These are phyloP conservation scores for Tylopilus balloui DNA, from an alignment of 768 basidiomycete genomes.

Conservation along the genomic window DNA sequence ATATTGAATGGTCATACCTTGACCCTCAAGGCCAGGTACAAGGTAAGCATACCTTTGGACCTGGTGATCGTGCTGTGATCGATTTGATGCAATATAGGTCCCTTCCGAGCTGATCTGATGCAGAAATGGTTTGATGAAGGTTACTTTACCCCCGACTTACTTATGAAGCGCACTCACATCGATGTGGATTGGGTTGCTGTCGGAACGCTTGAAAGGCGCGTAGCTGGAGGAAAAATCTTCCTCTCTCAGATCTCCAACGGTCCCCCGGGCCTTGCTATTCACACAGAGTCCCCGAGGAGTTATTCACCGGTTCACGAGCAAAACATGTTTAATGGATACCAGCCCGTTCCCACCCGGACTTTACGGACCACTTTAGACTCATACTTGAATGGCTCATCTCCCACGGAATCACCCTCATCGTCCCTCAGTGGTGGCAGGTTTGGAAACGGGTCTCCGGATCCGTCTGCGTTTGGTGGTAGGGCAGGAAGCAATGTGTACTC, in stretches of 20 bases:
- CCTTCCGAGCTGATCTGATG: conserved; percentile 86
- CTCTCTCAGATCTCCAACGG: conserved; percentile 44
- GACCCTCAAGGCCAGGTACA: conserved; percentile 91
- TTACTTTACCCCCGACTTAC: conserved; percentile 79
- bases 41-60: conserved; percentile 44
- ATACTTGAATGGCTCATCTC: conserved; percentile 49
- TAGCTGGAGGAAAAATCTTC: conserved; percentile 58
- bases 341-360: conserved; percentile 60
- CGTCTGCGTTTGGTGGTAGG: conserved; percentile 50
- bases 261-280: conserved; percentile 54
- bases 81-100: conserved; percentile 49
- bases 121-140: conserved; percentile 92
- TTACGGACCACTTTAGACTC: conserved; percentile 65
- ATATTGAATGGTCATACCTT: conserved; percentile 85
- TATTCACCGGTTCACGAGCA: conserved; percentile 37
- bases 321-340: conserved; percentile 46
- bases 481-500: conserved; percentile 35
- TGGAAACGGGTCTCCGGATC: conserved; percentile 66
- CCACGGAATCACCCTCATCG: conserved; percentile 69
- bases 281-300: conserved; percentile 47
- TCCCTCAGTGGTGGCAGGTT: conserved; percentile 63
- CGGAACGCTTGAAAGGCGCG: conserved; percentile 50
- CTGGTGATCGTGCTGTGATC: not conserved
- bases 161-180: conserved; percentile 75
- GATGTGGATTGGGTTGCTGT: conserved; percentile 68